A percentile compares a stretch with the other conserved stretches of the same genome.
Evolutionary conservation across 805 yeast genomes (phyloP).

Genomic region (Candida insectorum): DNA sequence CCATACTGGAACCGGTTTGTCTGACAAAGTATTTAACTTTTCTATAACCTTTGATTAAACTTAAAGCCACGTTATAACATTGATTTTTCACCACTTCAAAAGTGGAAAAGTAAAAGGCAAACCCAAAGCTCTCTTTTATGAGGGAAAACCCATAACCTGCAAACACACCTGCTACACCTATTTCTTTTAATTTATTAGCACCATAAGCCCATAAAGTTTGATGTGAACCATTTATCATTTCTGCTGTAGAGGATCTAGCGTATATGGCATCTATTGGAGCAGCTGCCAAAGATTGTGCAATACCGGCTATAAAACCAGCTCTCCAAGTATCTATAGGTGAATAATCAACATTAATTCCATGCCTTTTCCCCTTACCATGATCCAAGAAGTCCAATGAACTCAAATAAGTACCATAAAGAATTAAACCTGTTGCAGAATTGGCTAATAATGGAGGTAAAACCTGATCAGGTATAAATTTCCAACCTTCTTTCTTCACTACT

Average conservation of each 20-base stretch:
- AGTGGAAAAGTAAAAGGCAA: conserved; percentile 78
- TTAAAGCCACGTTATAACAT: conserved; percentile 48
- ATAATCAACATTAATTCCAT: conserved; percentile 14
- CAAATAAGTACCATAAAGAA: conserved; percentile 80
- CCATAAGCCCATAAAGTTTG: conserved; percentile 79
- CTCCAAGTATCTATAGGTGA: conserved; percentile 55
- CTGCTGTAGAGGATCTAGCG: conserved; percentile 75
- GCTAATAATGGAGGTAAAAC: conserved; percentile 86
- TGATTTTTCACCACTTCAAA: conserved; percentile 78
- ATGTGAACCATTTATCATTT: conserved; percentile 62
- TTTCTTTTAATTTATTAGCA: conserved; percentile 57
- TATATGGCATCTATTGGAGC: conserved; percentile 92
- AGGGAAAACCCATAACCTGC: conserved; percentile 84
- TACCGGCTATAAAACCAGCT: conserved; percentile 86
- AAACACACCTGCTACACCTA: conserved; percentile 82
- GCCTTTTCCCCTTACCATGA: conserved; percentile 8
- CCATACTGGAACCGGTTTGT: conserved; percentile 12
- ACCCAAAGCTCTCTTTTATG: conserved; percentile 76
- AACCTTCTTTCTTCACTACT: conserved; percentile 75
- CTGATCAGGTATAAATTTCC: conserved; percentile 82
- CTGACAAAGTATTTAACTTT: conserved; percentile 30
- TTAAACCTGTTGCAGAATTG: conserved; percentile 85
- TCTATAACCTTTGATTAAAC: conserved; percentile 42
- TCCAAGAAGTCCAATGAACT: conserved; percentile 41
- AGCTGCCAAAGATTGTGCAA: conserved; percentile 83